Conservation (phyloP, 495 filamentous ascomycete species). For the Amorphotheca resinae region DNA sequence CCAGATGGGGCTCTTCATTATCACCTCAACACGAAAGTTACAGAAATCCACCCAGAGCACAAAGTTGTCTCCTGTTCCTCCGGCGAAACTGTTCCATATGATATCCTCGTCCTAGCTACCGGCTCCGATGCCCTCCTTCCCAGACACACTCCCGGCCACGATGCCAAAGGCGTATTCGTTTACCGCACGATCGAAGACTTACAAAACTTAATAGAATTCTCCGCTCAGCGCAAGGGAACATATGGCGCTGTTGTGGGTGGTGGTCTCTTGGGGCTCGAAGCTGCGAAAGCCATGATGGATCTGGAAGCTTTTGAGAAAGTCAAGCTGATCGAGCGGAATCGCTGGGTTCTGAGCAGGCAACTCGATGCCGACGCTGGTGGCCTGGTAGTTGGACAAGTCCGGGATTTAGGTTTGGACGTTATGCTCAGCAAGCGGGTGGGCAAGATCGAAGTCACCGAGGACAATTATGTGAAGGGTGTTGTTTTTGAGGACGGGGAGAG, state of each 20-base stretch:
- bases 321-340: constrained; percentile 76
- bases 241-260: constrained; percentile 81
- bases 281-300: constrained; percentile 92
- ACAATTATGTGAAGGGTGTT: constrained; percentile 61
- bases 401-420: constrained; percentile 71
- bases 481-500: constrained; percentile 75
- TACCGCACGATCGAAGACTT: constrained; percentile 85
- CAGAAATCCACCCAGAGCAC: constrained; percentile 47
- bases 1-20: constrained; percentile 45
- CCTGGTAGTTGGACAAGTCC: constrained; percentile 77
- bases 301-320: constrained; percentile 66
- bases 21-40: constrained; percentile 73
- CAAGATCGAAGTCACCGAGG: constrained; percentile 52
- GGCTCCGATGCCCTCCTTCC: constrained; percentile 86
- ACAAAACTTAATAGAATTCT: constrained; percentile 66
- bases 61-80: constrained; percentile 63
- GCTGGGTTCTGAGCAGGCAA: constrained; percentile 81
- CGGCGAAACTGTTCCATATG: constrained; percentile 63
- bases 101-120: constrained; percentile 81
- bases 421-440: constrained; percentile 68
- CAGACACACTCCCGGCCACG: constrained; percentile 65
- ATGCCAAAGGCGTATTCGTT: constrained; percentile 86
- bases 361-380: constrained; percentile 74
- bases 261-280: constrained; percentile 80
- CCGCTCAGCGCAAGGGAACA: constrained; percentile 49